These are phyloP conservation scores for Cercospora janseana DNA, from an alignment of 2,329 filamentous ascomycete species.

Conservation along the genomic window DNA sequence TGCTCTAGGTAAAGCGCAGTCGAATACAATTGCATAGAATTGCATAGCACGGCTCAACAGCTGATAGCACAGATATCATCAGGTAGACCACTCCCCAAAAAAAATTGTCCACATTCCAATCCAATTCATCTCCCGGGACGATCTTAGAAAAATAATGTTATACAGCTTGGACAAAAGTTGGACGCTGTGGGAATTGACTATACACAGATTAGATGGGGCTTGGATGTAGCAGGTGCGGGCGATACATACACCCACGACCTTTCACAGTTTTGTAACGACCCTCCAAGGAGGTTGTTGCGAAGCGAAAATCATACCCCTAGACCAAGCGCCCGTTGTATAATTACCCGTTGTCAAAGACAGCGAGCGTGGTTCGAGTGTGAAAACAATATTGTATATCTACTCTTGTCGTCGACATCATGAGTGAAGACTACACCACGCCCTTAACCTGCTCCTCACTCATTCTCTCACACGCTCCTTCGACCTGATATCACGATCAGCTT, in stretches of 20 bases:
- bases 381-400: too few species aligned
- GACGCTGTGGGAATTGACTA: conserved; percentile 24
- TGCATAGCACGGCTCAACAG: too few species aligned
- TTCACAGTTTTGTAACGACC: conserved; percentile 15
- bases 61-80: too few species aligned
- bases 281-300: conserved; percentile 10
- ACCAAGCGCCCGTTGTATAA: conserved; percentile 21
- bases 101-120: background rate
- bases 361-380: too few species aligned
- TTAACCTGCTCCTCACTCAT: too few species aligned
- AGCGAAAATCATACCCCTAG: conserved; percentile 28
- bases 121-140: background rate
- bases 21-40: too few species aligned
- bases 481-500: too few species aligned
- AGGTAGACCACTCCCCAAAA: background rate
- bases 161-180: background rate
- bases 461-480: too few species aligned
- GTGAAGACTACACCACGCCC: too few species aligned
- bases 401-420: too few species aligned
- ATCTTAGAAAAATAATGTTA: background rate
- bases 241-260: conserved; percentile 8
- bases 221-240: background rate
- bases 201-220: conserved; percentile 2
- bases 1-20: too few species aligned
- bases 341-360: too few species aligned